These are phyloP conservation scores for Hippophae rhamnoides DNA, from an alignment of 306 rosid species.

Conservation along the genomic window DNA sequence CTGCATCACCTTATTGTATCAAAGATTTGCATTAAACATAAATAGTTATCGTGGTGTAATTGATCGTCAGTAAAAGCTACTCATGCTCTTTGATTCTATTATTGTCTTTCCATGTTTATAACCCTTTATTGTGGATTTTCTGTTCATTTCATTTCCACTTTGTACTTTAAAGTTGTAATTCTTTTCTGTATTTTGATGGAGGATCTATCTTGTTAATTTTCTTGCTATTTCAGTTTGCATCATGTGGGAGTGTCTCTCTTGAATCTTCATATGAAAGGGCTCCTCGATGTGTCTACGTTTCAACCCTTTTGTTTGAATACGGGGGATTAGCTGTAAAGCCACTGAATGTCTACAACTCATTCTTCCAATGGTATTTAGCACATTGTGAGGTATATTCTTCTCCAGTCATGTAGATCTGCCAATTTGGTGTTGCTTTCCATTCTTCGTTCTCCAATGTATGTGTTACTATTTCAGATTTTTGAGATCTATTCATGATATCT, in stretches of 20 bases:
- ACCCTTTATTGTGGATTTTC: not conserved
- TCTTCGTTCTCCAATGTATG: not conserved
- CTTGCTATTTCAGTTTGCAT: constrained; percentile 35
- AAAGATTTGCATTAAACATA: too few species aligned
- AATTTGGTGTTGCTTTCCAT: not conserved
- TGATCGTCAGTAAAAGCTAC: too few species aligned
- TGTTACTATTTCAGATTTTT: not conserved
- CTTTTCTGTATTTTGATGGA: not conserved
- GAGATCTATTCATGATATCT: not conserved
- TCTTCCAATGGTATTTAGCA: constrained; percentile 42
- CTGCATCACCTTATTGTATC: too few species aligned
- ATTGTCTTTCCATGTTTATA: too few species aligned
- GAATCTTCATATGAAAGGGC: constrained; percentile 53
- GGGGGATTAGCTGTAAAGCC: constrained; percentile 28
- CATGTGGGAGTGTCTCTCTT: constrained; percentile 38
- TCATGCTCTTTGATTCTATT: too few species aligned
- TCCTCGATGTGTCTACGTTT: constrained; percentile 40
- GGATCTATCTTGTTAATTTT: constrained; percentile 6
- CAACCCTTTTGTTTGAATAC: constrained; percentile 43
- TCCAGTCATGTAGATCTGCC: constrained; percentile 9
- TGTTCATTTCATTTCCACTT: not conserved
- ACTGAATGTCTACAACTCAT: constrained; percentile 24
- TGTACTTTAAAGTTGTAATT: not conserved
- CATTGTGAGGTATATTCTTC: constrained; percentile 41
- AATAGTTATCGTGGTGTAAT: too few species aligned